Conservation (phyloP, 306 rosid species). For the Trifolium dubium region DNA sequence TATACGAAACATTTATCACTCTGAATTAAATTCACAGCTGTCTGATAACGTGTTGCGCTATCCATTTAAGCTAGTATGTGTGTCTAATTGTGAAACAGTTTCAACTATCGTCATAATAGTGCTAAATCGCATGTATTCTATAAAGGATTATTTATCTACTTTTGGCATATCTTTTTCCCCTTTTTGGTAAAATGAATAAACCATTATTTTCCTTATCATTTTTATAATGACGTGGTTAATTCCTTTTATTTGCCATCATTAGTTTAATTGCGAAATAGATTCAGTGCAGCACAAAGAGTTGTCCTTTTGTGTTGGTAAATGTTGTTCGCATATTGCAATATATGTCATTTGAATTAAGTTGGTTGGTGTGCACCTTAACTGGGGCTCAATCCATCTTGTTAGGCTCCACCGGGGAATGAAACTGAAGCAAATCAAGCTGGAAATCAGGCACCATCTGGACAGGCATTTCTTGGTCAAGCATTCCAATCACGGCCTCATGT, state of each 20-base stretch:
- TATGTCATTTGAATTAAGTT: slow-evolving; percentile 34
- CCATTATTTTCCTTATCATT: slow-evolving; percentile 13
- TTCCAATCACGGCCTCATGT: slow-evolving; percentile 72
- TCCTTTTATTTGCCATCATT: slow-evolving; percentile 28
- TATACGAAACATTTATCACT: neutral
- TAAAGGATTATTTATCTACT: slow-evolving; percentile 22
- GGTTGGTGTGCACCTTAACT: slow-evolving; percentile 23
- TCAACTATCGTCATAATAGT: slow-evolving; percentile 3
- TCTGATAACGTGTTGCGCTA: slow-evolving; percentile 8
- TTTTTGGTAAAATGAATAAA: slow-evolving; percentile 2
- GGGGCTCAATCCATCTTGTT: slow-evolving; percentile 51
- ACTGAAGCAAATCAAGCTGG: slow-evolving; percentile 61
- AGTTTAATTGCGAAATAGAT: slow-evolving; percentile 31
- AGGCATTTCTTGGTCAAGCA: slow-evolving; percentile 63
- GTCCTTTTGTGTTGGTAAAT: slow-evolving; percentile 15
- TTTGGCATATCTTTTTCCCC: neutral
- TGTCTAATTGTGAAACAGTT: slow-evolving; percentile 1
- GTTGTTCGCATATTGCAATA: slow-evolving; percentile 7
- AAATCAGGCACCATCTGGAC: slow-evolving; percentile 72
- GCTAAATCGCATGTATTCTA: slow-evolving; percentile 23
- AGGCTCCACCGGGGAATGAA: slow-evolving; percentile 69
- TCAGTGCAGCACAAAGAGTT: slow-evolving; percentile 19
- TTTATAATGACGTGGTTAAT: neutral
- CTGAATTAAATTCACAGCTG: slow-evolving; percentile 6
- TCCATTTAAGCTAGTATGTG: slow-evolving; percentile 22